A percentile compares a stretch with the other conserved stretches of the same genome.
phyloP scores from a whole-genome alignment of 495 filamentous ascomycete species.

The Aspergillus avenaceus region DNA sequence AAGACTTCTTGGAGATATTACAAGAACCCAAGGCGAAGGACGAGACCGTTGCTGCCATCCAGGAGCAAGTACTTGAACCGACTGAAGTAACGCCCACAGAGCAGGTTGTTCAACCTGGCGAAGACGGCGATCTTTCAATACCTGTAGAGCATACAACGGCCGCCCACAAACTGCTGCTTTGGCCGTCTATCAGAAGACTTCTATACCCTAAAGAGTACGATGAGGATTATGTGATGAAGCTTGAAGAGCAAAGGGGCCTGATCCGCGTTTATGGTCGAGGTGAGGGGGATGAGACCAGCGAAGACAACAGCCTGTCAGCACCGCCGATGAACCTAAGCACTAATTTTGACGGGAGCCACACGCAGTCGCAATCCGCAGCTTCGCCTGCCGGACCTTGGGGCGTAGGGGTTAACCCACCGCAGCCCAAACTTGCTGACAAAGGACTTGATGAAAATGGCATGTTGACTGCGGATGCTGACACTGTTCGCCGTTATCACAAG shows the following conservation, averaged over 20 bases:
- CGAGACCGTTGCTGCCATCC: background rate
- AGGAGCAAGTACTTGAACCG: slow-evolving; percentile 1
- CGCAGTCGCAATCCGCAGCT: slow-evolving; percentile 12
- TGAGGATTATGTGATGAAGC: slow-evolving; percentile 65
- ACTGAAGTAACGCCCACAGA: background rate
- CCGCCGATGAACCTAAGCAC: slow-evolving; percentile 10
- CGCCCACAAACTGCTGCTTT: slow-evolving; percentile 71
- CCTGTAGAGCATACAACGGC: slow-evolving; percentile 77
- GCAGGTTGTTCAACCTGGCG: slow-evolving; percentile 15
- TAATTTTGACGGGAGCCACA: slow-evolving; percentile 23
- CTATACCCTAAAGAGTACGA: slow-evolving; percentile 44
- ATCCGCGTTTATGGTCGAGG: slow-evolving; percentile 76
- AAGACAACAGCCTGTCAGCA: slow-evolving; percentile 24
- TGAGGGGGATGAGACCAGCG: slow-evolving; percentile 56
- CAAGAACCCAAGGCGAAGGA: slow-evolving; percentile 13
- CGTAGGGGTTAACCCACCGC: slow-evolving; percentile 4
- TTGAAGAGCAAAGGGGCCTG: slow-evolving; percentile 72
- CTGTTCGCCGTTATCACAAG: slow-evolving; percentile 57
- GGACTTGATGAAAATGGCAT: slow-evolving; percentile 57
- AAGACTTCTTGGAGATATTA: slow-evolving; percentile 7
- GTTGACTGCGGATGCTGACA: slow-evolving; percentile 59
- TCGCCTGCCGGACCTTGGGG: slow-evolving; percentile 34
- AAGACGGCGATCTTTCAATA: slow-evolving; percentile 58
- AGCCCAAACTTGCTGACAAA: slow-evolving; percentile 23
- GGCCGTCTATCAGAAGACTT: slow-evolving; percentile 59